Conservation (phyloP, 1,284 basidiomycete species). For the Microbotryomycetes sp. region DNA sequence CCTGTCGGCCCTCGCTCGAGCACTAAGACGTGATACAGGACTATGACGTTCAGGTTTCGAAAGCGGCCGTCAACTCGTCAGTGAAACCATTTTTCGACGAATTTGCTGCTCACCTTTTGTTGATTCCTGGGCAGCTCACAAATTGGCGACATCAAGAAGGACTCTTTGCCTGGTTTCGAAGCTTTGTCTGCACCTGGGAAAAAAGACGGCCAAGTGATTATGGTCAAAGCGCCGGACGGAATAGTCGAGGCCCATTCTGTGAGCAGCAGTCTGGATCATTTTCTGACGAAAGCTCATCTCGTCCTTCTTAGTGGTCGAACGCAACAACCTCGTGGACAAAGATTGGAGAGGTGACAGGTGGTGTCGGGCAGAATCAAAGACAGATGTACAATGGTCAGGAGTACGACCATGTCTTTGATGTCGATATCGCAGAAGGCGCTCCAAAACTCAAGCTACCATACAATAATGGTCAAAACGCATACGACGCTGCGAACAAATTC, state of each 20-base stretch:
- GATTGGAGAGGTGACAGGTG: constrained; percentile 91
- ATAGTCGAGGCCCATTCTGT: constrained; percentile 82
- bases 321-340: constrained; percentile 70
- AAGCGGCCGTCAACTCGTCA: constrained; percentile 32
- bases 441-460: constrained; percentile 92
- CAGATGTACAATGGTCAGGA: constrained; percentile 81
- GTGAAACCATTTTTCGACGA: background rate
- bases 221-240: constrained; percentile 66
- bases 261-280: constrained; percentile 20
- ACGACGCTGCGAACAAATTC: constrained; percentile 81
- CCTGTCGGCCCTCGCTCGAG: background rate
- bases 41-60: constrained; percentile 34
- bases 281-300: background rate
- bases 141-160: constrained; percentile 85
- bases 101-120: background rate
- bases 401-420: constrained; percentile 98
- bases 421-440: constrained; percentile 86
- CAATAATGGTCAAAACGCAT: constrained; percentile 86
- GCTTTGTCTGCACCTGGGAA: constrained; percentile 65
- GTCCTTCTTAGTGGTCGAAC: constrained; percentile 60
- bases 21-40: constrained; percentile 4
- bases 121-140: constrained; percentile 43
- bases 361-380: constrained; percentile 76
- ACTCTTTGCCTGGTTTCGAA: constrained; percentile 76
- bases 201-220: constrained; percentile 85